A percentile compares a stretch with the other conserved stretches of the same genome.
phyloP scores from a whole-genome alignment of 768 basidiomycete species.

The Guyanaporus albipodus region DNA sequence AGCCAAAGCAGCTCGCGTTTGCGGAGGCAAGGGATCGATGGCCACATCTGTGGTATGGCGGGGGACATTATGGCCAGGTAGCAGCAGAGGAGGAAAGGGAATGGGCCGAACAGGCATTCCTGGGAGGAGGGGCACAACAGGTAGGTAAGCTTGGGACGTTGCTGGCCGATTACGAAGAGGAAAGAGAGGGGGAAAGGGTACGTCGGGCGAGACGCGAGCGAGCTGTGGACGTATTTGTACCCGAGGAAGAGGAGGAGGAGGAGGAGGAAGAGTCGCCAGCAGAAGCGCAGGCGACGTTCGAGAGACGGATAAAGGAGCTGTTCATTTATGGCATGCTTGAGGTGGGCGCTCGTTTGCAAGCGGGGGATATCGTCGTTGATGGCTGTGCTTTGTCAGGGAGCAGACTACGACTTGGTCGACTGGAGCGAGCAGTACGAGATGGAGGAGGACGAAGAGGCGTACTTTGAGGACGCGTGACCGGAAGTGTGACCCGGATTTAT shows the following conservation, averaged over 20 bases:
- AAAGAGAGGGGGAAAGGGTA: conserved; percentile 63
- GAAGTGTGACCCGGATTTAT: conserved; percentile 1
- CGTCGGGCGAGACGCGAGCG: conserved; percentile 43
- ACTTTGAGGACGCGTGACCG: conserved; percentile 59
- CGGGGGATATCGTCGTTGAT: not conserved
- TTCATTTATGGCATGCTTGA: conserved; percentile 77
- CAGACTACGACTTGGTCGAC: conserved; percentile 68
- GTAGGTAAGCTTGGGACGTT: conserved; percentile 68
- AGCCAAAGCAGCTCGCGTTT: conserved; percentile 55
- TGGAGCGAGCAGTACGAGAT: conserved; percentile 72
- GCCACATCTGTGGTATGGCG: conserved; percentile 66
- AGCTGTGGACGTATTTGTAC: conserved; percentile 44
- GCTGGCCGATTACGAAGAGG: conserved; percentile 72
- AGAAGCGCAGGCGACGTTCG: conserved; percentile 50
- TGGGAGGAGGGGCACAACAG: conserved; percentile 51
- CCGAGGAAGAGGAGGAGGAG: conserved; percentile 50
- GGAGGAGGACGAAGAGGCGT: conserved; percentile 64
- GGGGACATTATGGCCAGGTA: conserved; percentile 44
- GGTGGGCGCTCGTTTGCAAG: conserved; percentile 38
- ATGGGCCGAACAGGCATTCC: conserved; percentile 64
- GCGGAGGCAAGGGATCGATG: conserved; percentile 51
- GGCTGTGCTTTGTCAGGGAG: conserved; percentile 48
- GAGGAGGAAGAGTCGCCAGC: conserved; percentile 45
- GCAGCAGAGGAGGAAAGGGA: conserved; percentile 62
- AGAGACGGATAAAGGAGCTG: conserved; percentile 57